Conservation (phyloP, 257 asterid genomes). For the Solanum tarapatanum region DNA sequence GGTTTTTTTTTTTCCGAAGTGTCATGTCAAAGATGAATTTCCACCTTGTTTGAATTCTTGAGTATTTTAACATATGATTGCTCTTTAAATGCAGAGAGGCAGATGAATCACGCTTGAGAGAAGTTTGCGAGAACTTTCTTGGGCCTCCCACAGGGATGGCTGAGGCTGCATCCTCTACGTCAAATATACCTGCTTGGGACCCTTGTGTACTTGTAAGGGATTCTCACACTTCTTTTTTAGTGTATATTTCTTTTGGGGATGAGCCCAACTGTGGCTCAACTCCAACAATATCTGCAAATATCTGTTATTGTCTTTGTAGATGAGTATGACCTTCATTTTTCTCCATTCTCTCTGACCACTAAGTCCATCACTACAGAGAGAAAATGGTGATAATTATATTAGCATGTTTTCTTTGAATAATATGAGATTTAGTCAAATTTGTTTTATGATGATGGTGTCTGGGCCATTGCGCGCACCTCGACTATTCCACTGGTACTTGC, state of each 20-base stretch:
- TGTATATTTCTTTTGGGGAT: background rate
- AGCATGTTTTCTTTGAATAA: background rate
- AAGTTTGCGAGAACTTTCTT: constrained; percentile 91
- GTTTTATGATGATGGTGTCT: background rate
- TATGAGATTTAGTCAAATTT: background rate
- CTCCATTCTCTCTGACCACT: background rate
- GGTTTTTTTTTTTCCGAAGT: background rate
- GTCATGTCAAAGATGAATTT: background rate
- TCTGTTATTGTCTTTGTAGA: background rate
- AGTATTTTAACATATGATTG: background rate
- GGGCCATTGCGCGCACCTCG: background rate
- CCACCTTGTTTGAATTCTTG: background rate
- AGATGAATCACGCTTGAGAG: constrained; percentile 83
- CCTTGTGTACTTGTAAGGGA: constrained; percentile 63
- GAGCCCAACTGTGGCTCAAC: background rate
- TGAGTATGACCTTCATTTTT: background rate
- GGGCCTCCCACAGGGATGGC: constrained; percentile 94
- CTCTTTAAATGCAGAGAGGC: constrained; percentile 50
- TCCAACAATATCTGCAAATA: background rate
- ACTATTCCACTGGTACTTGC: background rate
- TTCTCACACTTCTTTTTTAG: constrained; percentile 3
- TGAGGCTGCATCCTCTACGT: constrained; percentile 29
- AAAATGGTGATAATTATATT: background rate
- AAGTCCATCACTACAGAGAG: background rate
- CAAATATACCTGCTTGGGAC: constrained; percentile 58